phyloP scores from a whole-genome alignment of 768 basidiomycete genomes.

The Postia placenta region DNA sequence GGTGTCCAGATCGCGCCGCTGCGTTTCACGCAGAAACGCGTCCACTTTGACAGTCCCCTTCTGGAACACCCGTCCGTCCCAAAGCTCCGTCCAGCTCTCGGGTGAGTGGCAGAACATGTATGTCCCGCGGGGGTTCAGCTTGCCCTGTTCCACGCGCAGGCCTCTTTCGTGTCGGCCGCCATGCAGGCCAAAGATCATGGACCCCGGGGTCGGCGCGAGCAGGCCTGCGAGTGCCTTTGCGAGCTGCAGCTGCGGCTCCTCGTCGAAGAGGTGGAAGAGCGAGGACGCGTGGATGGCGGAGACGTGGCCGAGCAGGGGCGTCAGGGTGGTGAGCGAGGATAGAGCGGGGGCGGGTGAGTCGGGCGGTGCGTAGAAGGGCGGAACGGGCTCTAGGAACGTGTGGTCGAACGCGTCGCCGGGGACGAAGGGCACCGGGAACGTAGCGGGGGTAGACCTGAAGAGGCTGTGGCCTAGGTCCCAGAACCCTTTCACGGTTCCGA shows the following conservation, averaged over 20 bases:
- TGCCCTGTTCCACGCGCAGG: neutral
- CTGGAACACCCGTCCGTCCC: conserved; percentile 31
- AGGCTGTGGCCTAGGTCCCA: conserved; percentile 57
- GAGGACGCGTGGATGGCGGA: conserved; percentile 37
- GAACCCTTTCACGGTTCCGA: conserved; percentile 34
- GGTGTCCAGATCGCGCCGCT: conserved; percentile 11
- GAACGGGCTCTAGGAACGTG: conserved; percentile 28
- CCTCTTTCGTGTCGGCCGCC: conserved; percentile 28
- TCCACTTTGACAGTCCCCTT: conserved; percentile 27
- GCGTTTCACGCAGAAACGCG: conserved; percentile 25
- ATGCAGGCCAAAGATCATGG: conserved; percentile 41
- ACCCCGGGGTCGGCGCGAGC: conserved; percentile 37
- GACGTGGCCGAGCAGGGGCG: conserved; percentile 16
- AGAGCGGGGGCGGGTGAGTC: conserved; percentile 20
- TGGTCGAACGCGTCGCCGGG: conserved; percentile 47
- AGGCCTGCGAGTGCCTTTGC: conserved; percentile 36
- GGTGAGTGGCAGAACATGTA: conserved; percentile 29
- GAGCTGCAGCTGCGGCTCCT: conserved; percentile 34
- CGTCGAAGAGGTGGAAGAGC: conserved; percentile 42
- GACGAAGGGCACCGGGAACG: conserved; percentile 48
- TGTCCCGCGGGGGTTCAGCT: neutral
- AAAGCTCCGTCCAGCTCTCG: conserved; percentile 30
- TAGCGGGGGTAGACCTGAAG: conserved; percentile 42
- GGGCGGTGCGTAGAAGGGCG: conserved; percentile 13
- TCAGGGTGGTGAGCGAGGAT: conserved; percentile 32